Conservation (phyloP, 345 rosid species). For the Physaria fendleri region DNA sequence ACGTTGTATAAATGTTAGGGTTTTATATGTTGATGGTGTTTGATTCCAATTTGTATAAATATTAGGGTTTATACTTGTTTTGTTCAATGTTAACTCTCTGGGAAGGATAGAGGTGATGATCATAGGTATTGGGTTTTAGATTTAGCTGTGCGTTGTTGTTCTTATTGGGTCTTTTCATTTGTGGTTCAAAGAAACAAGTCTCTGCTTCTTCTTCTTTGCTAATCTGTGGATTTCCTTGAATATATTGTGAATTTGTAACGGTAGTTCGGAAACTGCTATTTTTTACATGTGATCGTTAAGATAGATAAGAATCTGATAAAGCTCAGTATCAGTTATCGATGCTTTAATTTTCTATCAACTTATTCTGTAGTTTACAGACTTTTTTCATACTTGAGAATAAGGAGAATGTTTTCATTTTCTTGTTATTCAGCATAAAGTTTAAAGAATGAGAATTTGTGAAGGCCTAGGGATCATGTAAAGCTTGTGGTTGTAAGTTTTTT, state of each 20-base stretch:
- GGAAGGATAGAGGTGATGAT: not conserved
- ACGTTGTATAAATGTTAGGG: not conserved
- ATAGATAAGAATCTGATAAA: not conserved
- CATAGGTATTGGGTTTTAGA: not conserved
- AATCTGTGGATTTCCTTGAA: not conserved
- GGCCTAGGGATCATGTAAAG: slow-evolving; percentile 13
- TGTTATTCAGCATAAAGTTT: not conserved
- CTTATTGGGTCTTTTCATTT: not conserved
- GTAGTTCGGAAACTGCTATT: not conserved
- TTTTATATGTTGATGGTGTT: not conserved
- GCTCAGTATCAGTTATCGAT: not conserved
- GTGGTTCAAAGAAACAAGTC: not conserved
- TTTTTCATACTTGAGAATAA: not conserved
- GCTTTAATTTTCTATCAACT: not conserved
- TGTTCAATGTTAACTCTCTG: not conserved
- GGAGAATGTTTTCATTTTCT: not conserved
- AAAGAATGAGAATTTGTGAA: slow-evolving; percentile 10
- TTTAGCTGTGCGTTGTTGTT: not conserved
- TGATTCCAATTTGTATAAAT: not conserved
- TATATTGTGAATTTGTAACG: not conserved
- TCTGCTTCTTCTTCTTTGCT: not conserved
- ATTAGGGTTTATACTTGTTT: not conserved
- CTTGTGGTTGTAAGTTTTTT: slow-evolving; percentile 8
- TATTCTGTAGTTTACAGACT: not conserved
- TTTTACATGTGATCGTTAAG: not conserved